Conservation (phyloP, 805 yeast genomes). For the fission yeast (Schizosaccharomyces pombe) region ASM294v3 CU329670.1:3556001-3556500, state of each 20-base stretch:
- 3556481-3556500: too few species aligned
- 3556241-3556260: conserved; percentile 89
- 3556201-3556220: conserved; percentile 75
- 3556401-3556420: too few species aligned
- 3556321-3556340: not conserved
- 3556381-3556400: too few species aligned
- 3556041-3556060: conserved; percentile 61
- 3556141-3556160: conserved; percentile 89
- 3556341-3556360: too few species aligned
- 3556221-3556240: conserved; percentile 48
- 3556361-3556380: too few species aligned
- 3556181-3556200: conserved; percentile 93
- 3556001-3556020: conserved; percentile 86
- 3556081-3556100: conserved; percentile 46
- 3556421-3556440: too few species aligned
- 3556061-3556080: conserved; percentile 69
- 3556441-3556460: too few species aligned
- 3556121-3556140: conserved; percentile 63
- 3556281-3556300: not conserved
- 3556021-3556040: conserved; percentile 63
- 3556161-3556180: conserved; percentile 73
- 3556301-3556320: not conserved
- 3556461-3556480: too few species aligned
- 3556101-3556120: conserved; percentile 69
- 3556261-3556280: conserved; percentile 58